Evolutionary conservation across 1,284 basidiomycete genomes (phyloP), one percentile per base, ranked within the genome.

Genomic region (Vanrija humicola): DNA sequence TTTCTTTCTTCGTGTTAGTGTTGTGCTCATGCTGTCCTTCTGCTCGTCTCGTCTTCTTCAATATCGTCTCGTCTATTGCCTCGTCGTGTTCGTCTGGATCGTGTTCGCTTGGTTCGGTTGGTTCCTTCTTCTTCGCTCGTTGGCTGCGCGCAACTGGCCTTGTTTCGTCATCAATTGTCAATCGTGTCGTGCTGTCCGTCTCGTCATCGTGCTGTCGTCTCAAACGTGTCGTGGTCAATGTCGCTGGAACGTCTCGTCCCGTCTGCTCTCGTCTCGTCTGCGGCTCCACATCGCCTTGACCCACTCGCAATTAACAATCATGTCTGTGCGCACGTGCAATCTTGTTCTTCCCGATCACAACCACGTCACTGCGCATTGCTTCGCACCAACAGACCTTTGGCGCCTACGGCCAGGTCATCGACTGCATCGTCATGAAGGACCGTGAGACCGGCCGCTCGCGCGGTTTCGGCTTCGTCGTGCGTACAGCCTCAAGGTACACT

Each of bases 391-490:
- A 75, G 73, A 63, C 69, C 53, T 77, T 77, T 68, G 66, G 69
- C 48, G 61, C 68, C 50, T 77, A 70, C 64, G 75, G 75, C 48
- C 65, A 70, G 59, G 72, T 77, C 56, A 57, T 69, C 63, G 75
- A 77, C 70, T 88, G 87, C 69, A 90, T 92, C 78, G 92, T 96
- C 79, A 95, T 95, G 92, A 89, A 91, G 81, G 93, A 96, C 81
- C 90, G 92, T 73, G 92, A 95, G 75, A 95, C 93, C 63, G 89
- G 90, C 65, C 90, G 92, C 73, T 95, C 92, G 66, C 90, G 93
- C 72, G 90, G 93, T 74, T 97, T 97, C 77, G 93, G 93, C 62
- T 96, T 96, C 78, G 92, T 97, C 67, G 75, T 76, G 59, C 52
- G 74, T 76, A 54, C 57, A 5, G 7, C 52, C 25, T 58, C 7